phyloP scores from a whole-genome alignment of 768 basidiomycete species.

The Podaxis sp. region DNA sequence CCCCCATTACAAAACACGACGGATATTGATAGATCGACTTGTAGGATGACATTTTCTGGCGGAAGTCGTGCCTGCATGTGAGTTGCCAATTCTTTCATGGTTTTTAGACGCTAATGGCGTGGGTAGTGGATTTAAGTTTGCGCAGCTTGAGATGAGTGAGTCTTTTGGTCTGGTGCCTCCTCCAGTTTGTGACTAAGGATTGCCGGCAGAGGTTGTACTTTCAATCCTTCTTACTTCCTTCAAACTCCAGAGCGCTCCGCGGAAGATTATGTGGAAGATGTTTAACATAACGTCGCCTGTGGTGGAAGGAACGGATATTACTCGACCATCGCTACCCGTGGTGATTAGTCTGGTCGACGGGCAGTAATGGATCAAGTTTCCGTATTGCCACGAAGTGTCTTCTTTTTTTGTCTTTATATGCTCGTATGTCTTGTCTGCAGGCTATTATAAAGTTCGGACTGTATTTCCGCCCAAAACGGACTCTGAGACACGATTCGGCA shows the following conservation, averaged over 20 bases:
- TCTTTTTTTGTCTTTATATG: no score
- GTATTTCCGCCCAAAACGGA: no score
- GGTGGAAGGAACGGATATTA: conserved; percentile 1
- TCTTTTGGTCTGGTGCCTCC: neutral
- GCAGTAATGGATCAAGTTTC: neutral
- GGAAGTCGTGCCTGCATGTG: conserved; percentile 20
- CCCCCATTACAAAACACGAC: neutral
- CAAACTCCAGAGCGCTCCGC: conserved; percentile 16
- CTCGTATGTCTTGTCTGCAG: no score
- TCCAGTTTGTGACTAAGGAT: neutral
- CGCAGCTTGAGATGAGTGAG: conserved; percentile 24
- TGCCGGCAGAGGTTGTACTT: conserved; percentile 16
- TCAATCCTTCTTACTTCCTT: conserved; percentile 4
- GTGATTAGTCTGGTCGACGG: conserved; percentile 12
- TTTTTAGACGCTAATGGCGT: neutral
- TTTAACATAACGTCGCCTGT: conserved; percentile 17
- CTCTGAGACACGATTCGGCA: no score
- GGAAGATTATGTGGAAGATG: conserved; percentile 18
- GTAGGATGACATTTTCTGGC: conserved; percentile 21
- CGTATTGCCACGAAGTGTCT: no score
- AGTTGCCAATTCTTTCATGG: neutral
- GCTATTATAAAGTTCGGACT: no score
- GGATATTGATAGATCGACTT: neutral
- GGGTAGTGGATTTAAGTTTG: conserved; percentile 21
- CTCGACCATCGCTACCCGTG: conserved; percentile 17